A percentile compares a stretch with the other conserved stretches of the same genome.
phyloP scores from a whole-genome alignment of 441 rosid species.

The Eutrema salsugineum region DNA sequence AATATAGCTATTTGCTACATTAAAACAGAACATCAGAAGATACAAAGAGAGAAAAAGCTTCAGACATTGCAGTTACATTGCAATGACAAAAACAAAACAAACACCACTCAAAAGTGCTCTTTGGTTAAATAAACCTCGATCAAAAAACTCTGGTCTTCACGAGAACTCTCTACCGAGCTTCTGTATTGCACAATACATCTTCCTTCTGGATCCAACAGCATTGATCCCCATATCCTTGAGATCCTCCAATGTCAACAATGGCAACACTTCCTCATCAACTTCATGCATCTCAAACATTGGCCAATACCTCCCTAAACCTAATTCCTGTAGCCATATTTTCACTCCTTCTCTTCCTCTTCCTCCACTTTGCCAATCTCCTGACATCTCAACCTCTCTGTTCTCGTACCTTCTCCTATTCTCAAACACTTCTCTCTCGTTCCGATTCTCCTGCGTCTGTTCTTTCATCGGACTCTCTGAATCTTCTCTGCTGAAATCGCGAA shows the following conservation, averaged over 20 bases:
- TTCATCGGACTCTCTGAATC: conserved; percentile 36
- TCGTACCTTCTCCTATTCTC: conserved; percentile 31
- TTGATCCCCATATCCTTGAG: conserved; percentile 97
- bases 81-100: not conserved
- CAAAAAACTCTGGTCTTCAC: conserved; percentile 29
- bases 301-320: conserved; percentile 85
- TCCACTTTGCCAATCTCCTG: conserved; percentile 36
- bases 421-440: not conserved
- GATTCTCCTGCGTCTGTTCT: conserved; percentile 32
- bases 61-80: conserved; percentile 19
- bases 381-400: conserved; percentile 42
- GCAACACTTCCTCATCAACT: conserved; percentile 92
- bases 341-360: conserved; percentile 64
- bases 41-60: not conserved
- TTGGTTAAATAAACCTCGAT: not conserved
- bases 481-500: conserved; percentile 59
- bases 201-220: conserved; percentile 96
- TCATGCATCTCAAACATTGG: conserved; percentile 93
- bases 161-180: conserved; percentile 89
- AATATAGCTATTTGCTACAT: not conserved
- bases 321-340: conserved; percentile 76
- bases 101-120: not conserved
- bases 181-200: conserved; percentile 83
- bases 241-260: conserved; percentile 93
- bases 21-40: conserved; percentile 3